These are phyloP conservation scores for Oryza officinalis DNA, from an alignment of 176 grass and related monocot genomes.

Conservation along the genomic window DNA sequence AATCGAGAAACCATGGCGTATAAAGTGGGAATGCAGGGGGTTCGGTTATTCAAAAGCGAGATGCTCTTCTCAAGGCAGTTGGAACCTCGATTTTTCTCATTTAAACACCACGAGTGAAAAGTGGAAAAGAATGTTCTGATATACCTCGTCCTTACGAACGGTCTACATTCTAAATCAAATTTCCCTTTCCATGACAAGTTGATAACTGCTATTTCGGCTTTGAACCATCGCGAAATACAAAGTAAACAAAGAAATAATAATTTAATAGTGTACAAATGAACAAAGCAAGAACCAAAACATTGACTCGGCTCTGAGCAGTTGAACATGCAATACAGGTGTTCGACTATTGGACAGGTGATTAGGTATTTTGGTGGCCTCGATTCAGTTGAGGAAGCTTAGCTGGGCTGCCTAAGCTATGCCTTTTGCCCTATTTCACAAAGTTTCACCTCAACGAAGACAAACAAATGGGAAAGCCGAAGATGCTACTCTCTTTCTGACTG, in stretches of 20 bases:
- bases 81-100: not conserved
- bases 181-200: not conserved
- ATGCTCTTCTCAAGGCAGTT: conserved; percentile 9
- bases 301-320: not conserved
- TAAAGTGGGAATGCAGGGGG: conserved; percentile 7
- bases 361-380: not conserved
- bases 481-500: not conserved
- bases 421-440: not conserved
- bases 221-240: not conserved
- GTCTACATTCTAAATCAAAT: not conserved
- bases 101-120: not conserved
- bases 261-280: not conserved
- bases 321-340: not conserved
- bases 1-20: not conserved
- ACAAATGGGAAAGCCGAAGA: not conserved
- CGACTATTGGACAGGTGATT: not conserved
- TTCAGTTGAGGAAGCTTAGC: not conserved
- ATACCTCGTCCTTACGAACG: not conserved
- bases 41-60: not conserved
- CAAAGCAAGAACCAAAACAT: not conserved
- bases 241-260: not conserved
- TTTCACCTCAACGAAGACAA: not conserved
- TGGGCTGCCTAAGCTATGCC: not conserved
- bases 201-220: not conserved
- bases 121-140: not conserved